Base-by-base conservation (phyloP, 2,329 filamentous ascomycete genomes). In the Neocatenulostroma microsporum region DNA sequence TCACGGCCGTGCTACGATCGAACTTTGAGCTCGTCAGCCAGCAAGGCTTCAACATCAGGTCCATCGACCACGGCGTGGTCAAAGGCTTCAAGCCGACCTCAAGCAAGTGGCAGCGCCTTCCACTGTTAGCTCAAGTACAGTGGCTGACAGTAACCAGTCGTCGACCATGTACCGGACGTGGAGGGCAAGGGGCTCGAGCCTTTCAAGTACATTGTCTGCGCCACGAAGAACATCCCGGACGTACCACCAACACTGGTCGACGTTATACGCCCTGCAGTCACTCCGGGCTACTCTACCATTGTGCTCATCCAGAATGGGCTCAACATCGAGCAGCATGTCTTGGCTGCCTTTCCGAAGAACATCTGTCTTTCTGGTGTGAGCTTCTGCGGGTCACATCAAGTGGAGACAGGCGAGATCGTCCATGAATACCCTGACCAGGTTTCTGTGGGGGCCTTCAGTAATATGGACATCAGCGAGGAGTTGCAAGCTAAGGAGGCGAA, bases 301-400 rank as follows among this genome's bases (percentile, higher is more conserved):
- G 62, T 78, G 0, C 63, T 80, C 5, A 58, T 76, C 4, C 76
- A 80, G 43, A 80, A 80, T 48, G 76, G 76, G 0, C 56, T 80
- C n/a, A 76, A 78, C 47, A 79, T 80, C 42, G 73, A 80, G 44
- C 67, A 63, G 27, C 72, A 74, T 0, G 50, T 79, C 14, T 50
- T 72, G 13, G 38, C 50, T 1, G 54, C 57, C 1, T 77, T 76
- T 47, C 73, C 74, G 0, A 40, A 51, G 3, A 78, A 74, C 41
- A 53, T 67, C 0, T 48, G 77, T 5, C 59, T 80, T 2, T 72
- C 68, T 3, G 72, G 72, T 3, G 63, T 78, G 7, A 67, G 64
- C 3, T 58, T 70, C 34, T 74, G 73, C 36, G 70, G 72, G 18
- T 66, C 70, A 2, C 66, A 66, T 3, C 72, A 78, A 46, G 56